Evolutionary conservation across 495 filamentous ascomycete genomes (phyloP).

Genomic region (Trichoderma gamsii): DNA sequence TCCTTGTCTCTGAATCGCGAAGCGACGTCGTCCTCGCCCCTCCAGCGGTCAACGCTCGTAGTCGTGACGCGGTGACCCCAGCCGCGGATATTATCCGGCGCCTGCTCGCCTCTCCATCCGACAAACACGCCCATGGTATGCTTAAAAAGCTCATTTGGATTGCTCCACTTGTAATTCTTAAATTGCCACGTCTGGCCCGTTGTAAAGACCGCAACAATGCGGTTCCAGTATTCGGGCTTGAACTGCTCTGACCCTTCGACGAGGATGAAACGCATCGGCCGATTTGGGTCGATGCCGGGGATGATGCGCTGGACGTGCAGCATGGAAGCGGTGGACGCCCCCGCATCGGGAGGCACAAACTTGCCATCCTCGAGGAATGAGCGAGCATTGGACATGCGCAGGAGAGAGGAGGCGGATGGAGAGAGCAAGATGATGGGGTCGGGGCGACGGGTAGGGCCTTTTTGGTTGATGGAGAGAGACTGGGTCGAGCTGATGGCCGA

Average conservation of each 20-base stretch:
- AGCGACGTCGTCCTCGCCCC: slow-evolving; percentile 48
- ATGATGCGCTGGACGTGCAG: slow-evolving; percentile 75
- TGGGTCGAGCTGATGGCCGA: slow-evolving; percentile 31
- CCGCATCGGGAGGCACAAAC: slow-evolving; percentile 71
- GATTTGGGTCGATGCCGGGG: slow-evolving; percentile 62
- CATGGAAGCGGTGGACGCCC: slow-evolving; percentile 60
- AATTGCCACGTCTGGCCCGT: slow-evolving; percentile 99
- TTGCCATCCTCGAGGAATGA: slow-evolving; percentile 83
- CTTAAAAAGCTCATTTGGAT: slow-evolving; percentile 80
- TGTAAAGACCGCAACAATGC: slow-evolving; percentile 95
- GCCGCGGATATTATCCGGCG: slow-evolving; percentile 65
- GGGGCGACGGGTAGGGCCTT: slow-evolving; percentile 50
- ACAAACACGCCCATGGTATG: slow-evolving; percentile 83
- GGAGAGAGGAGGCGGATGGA: slow-evolving; percentile 92
- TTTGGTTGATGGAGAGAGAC: slow-evolving; percentile 42
- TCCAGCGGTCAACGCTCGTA: slow-evolving; percentile 74
- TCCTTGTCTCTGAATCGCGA: slow-evolving; percentile 87
- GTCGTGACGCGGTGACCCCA: slow-evolving; percentile 80
- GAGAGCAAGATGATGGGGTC: slow-evolving; percentile 98
- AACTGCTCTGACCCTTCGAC: slow-evolving; percentile 90
- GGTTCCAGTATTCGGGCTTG: slow-evolving; percentile 95
- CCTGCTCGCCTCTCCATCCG: slow-evolving; percentile 81
- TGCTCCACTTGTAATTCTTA: slow-evolving; percentile 93
- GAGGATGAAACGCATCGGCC: slow-evolving; percentile 85
- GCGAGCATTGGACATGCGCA: slow-evolving; percentile 96